phyloP scores from a whole-genome alignment of 192 early-diverging fungal genomes.

The Backusella parvicylindrica region DNA sequence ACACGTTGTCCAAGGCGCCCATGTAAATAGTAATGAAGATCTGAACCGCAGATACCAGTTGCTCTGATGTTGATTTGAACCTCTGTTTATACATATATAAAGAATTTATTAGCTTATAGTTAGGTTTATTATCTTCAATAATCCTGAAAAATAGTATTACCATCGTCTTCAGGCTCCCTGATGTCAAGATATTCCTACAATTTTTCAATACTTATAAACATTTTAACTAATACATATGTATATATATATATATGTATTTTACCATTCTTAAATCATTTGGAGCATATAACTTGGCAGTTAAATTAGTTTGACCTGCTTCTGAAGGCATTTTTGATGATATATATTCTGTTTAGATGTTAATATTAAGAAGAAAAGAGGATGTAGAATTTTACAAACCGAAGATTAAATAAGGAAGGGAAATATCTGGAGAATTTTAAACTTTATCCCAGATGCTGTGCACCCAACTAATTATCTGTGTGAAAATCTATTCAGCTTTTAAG shows the following conservation, averaged over 20 bases:
- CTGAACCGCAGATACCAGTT: slow-evolving; percentile 42
- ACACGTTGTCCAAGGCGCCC: slow-evolving; percentile 31
- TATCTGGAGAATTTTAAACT: neutral
- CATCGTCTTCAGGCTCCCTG: neutral
- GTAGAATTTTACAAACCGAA: neutral
- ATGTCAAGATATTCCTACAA: neutral
- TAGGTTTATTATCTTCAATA: neutral
- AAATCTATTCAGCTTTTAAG: neutral
- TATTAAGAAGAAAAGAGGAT: neutral
- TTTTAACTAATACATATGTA: neutral
- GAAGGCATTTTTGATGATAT: neutral
- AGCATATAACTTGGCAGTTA: neutral
- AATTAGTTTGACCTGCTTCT: neutral
- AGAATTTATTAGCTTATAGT: neutral
- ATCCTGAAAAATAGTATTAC: neutral
- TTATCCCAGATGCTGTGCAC: neutral
- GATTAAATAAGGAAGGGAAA: neutral
- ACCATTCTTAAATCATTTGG: neutral
- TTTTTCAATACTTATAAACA: neutral
- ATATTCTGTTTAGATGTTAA: neutral
- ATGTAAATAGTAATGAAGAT: slow-evolving; percentile 41
- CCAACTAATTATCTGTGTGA: neutral
- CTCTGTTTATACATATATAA: slow-evolving; percentile 9
- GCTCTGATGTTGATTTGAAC: slow-evolving; percentile 35
- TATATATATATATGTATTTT: neutral